A percentile compares a stretch with the other conserved stretches of the same genome.
phyloP scores from a whole-genome alignment of 1,139 yeast species.

The Pichia sp. region DNA sequence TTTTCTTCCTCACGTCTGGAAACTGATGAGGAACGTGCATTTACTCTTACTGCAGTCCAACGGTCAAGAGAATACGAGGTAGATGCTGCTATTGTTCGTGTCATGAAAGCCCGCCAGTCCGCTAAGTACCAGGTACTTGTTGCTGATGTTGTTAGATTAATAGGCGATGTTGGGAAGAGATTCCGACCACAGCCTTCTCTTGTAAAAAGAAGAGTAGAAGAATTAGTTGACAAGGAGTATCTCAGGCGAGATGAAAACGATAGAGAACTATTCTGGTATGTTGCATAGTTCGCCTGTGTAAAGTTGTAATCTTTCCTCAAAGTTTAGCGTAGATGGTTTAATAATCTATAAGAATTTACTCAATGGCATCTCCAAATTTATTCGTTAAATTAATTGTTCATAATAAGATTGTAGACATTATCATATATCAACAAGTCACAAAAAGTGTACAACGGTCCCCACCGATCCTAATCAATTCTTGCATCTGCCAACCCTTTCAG shows the following conservation, averaged over 20 bases:
- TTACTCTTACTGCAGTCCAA: conserved; percentile 40
- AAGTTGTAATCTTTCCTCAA: neutral
- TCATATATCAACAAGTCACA: neutral
- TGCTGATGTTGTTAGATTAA: conserved; percentile 45
- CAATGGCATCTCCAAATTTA: neutral
- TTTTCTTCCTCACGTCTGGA: conserved; percentile 33
- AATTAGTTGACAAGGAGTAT: conserved; percentile 78
- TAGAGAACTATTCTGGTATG: conserved; percentile 62
- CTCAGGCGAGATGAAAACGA: conserved; percentile 66
- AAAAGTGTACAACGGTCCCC: neutral
- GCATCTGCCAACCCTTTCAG: conserved; percentile 35
- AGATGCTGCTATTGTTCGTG: conserved; percentile 86
- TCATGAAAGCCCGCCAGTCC: conserved; percentile 72
- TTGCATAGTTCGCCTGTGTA: conserved; percentile 43
- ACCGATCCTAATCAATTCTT: conserved; percentile 27
- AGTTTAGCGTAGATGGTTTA: too few relatives aligned
- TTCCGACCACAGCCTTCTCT: conserved; percentile 58
- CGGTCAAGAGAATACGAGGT: conserved; percentile 55
- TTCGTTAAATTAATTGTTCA: neutral
- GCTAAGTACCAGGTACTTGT: conserved; percentile 62
- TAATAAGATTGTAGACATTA: neutral
- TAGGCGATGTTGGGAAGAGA: conserved; percentile 56
- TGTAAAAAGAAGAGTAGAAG: conserved; percentile 77
- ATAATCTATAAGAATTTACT: neutral
- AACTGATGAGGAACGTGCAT: conserved; percentile 39